A percentile compares a stretch with the other conserved stretches of the same genome.
phyloP scores from a whole-genome alignment of 139 green algal genomes.

The Trebouxia sp. region DNA sequence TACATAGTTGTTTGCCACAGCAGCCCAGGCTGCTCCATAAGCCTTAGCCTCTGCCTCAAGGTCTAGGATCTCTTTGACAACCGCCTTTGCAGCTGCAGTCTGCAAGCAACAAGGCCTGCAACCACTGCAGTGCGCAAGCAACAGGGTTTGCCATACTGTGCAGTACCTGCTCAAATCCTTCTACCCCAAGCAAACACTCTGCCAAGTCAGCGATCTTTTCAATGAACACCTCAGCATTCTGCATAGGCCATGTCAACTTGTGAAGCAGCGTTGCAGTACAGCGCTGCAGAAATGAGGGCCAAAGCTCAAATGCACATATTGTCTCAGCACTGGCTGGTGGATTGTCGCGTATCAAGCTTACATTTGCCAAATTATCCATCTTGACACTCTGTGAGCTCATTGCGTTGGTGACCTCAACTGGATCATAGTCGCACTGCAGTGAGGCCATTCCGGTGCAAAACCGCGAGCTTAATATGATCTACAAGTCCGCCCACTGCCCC shows the following conservation, averaged over 20 bases:
- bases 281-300: too few relatives aligned
- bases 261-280: too few relatives aligned
- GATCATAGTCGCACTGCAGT: background rate
- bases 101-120: background rate
- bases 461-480: too few relatives aligned
- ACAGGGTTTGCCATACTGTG: too few relatives aligned
- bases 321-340: too few relatives aligned
- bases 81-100: background rate
- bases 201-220: background rate
- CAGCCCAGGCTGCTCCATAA: background rate
- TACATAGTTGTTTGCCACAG: background rate
- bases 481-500: too few relatives aligned
- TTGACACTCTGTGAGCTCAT: background rate
- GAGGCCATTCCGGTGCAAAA: too few relatives aligned
- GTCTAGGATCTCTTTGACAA: background rate
- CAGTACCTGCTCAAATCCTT: background rate
- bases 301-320: too few relatives aligned
- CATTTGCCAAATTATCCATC: background rate
- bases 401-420: background rate
- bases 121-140: background rate
- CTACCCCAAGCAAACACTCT: background rate
- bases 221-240: background rate
- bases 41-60: slow-evolving; percentile 11
- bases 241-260: background rate
- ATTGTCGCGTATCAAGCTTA: background rate